Percentiles rank a stretch among this genome's conserved stretches.
phyloP scores from a whole-genome alignment of 2,329 filamentous ascomycete genomes.

The Camptophora hylomeconis region DNA sequence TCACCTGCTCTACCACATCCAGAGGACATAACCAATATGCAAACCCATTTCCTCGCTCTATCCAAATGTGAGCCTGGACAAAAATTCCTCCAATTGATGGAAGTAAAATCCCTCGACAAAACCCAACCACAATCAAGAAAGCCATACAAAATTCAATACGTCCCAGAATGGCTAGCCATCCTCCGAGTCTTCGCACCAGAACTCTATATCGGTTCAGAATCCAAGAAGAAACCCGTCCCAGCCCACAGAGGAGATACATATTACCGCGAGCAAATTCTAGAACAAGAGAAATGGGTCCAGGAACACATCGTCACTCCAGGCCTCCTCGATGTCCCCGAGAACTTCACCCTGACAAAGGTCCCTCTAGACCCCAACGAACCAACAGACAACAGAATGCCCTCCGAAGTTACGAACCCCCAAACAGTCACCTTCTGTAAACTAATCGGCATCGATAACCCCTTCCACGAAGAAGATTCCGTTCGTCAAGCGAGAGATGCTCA shows the following conservation, averaged over 20 bases:
- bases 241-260: constrained; percentile 53
- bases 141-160: constrained; percentile 59
- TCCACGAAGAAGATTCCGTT: constrained; percentile 63
- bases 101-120: constrained; percentile 40
- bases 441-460: constrained; percentile 63
- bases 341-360: constrained; percentile 54
- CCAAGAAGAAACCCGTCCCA: constrained; percentile 38
- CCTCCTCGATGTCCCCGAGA: constrained; percentile 58
- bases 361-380: constrained; percentile 38
- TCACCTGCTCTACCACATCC: constrained; percentile 53
- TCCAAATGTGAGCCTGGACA: constrained; percentile 71
- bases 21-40: constrained; percentile 59
- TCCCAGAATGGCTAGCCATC: constrained; percentile 92
- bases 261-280: constrained; percentile 56
- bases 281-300: constrained; percentile 67
- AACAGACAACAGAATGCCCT: constrained; percentile 53
- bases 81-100: constrained; percentile 62
- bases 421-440: constrained; percentile 70
- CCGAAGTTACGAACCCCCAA: constrained; percentile 78
- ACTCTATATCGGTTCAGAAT: constrained; percentile 53
- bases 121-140: constrained; percentile 17
- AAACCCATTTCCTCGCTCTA: constrained; percentile 73
- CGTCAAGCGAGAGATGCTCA: constrained; percentile 43
- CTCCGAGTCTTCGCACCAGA: constrained; percentile 63
- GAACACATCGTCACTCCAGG: constrained; percentile 53